Evolutionary conservation across 2,329 filamentous ascomycete species (phyloP).

Genomic region (Myriangium duriaei): DNA sequence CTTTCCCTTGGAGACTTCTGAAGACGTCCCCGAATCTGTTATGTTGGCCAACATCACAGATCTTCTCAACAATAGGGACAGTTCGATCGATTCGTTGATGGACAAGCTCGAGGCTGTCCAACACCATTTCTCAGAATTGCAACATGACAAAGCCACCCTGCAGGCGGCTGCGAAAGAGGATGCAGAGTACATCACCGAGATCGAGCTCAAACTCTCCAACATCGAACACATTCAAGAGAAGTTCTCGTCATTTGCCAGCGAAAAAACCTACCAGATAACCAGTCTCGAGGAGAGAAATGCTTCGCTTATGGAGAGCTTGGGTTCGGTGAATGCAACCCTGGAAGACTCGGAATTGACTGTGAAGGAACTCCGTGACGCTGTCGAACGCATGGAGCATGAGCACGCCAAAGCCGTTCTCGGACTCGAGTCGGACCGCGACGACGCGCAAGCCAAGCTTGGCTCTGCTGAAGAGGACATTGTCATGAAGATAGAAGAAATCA

Average conservation of each 20-base stretch:
- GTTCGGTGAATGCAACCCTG: constrained; percentile 27
- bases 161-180: constrained; percentile 27
- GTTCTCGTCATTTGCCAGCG: constrained; percentile 15
- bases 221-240: constrained; percentile 22
- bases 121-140: constrained; percentile 25
- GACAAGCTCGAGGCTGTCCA: constrained; percentile 24
- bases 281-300: constrained; percentile 18
- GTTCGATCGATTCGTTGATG: constrained; percentile 24
- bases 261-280: constrained; percentile 15
- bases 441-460: constrained; percentile 27
- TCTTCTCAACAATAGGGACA: constrained; percentile 26
- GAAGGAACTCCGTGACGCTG: constrained; percentile 24
- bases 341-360: constrained; percentile 29
- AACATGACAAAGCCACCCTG: constrained; percentile 25
- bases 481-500: constrained; percentile 24
- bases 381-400: constrained; percentile 28
- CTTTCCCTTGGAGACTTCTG: constrained; percentile 27
- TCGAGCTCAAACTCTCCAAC: constrained; percentile 24
- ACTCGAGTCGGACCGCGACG: constrained; percentile 28
- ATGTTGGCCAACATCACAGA: constrained; percentile 24
- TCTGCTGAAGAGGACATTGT: constrained; percentile 29
- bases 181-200: constrained; percentile 25
- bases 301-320: constrained; percentile 24
- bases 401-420: constrained; percentile 24
- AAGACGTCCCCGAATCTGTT: constrained; percentile 26